phyloP scores from a whole-genome alignment of 2,329 filamentous ascomycete species.

The Phaeoacremonium minimum region DNA sequence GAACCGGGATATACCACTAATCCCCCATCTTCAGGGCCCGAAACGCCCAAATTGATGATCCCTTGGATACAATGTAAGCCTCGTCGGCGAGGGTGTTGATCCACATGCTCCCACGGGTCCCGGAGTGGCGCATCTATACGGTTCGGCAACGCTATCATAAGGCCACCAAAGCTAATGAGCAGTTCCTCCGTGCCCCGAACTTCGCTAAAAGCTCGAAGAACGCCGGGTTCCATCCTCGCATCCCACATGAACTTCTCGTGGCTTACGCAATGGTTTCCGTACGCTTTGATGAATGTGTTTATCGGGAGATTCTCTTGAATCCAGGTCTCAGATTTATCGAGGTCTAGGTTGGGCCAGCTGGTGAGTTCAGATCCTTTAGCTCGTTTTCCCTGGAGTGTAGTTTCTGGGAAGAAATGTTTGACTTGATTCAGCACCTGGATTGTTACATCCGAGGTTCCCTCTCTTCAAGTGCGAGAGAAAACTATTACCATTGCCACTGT shows the following conservation, averaged over 20 bases:
- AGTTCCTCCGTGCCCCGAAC: conserved; percentile 29
- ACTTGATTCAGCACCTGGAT: too few species aligned
- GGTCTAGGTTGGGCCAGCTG: too few species aligned
- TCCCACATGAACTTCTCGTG: conserved; percentile 41
- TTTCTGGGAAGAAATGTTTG: too few species aligned
- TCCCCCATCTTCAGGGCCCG: conserved; percentile 36
- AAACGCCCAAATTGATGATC: conserved; percentile 30
- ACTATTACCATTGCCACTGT: too few species aligned
- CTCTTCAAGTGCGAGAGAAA: too few species aligned
- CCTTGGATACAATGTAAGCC: conserved; percentile 18
- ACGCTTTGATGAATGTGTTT: conserved; percentile 32
- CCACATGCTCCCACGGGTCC: conserved; percentile 38
- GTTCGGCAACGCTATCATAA: conserved; percentile 35
- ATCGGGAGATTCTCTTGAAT: conserved; percentile 36
- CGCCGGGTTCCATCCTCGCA: conserved; percentile 31
- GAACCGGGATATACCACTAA: conserved; percentile 37
- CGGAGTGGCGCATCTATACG: conserved; percentile 26
- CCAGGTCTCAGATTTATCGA: too few species aligned
- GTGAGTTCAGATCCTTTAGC: too few species aligned
- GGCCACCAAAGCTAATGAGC: conserved; percentile 19
- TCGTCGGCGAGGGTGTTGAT: conserved; percentile 34
- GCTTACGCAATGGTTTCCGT: conserved; percentile 9
- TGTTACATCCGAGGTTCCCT: too few species aligned
- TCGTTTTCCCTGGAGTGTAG: too few species aligned
- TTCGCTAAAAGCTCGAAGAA: conserved; percentile 33